These are phyloP conservation scores for Wolfiporia cocos DNA, from an alignment of 1,284 basidiomycete species.

Conservation along the genomic window DNA sequence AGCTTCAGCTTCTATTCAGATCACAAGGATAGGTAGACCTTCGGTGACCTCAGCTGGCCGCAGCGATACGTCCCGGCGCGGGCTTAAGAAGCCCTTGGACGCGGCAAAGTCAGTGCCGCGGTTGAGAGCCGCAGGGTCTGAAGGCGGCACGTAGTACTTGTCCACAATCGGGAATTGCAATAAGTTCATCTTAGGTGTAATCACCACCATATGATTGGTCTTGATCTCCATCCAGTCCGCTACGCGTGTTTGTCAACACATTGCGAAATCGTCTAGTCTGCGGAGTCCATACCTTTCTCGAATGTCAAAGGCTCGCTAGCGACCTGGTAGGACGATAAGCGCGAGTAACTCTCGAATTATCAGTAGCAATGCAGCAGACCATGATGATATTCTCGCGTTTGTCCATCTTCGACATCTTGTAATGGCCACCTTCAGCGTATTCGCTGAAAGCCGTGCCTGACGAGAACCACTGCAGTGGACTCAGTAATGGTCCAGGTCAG, in stretches of 20 bases:
- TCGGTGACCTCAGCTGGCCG: conserved; percentile 7
- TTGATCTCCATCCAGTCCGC: conserved; percentile 94
- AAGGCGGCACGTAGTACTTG: conserved; percentile 80
- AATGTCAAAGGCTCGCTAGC: conserved; percentile 92
- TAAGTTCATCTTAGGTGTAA: conserved; percentile 91
- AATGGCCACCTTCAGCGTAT: conserved; percentile 82
- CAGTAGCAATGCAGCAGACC: conserved; percentile 30
- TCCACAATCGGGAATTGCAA: conserved; percentile 93
- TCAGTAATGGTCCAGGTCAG: no score
- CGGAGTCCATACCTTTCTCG: conserved; percentile 65
- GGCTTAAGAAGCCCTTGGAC: conserved; percentile 66
- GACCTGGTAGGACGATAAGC: no score
- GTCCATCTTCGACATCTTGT: conserved; percentile 94
- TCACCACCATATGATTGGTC: conserved; percentile 89
- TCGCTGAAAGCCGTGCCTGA: conserved; percentile 94
- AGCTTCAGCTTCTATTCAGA: no score
- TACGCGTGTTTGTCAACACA: conserved; percentile 19
- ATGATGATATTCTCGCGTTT: conserved; percentile 95
- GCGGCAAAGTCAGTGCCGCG: conserved; percentile 70
- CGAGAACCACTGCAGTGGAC: conserved; percentile 89
- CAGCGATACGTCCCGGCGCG: conserved; percentile 22
- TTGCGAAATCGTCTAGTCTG: neutral
- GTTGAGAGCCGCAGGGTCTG: conserved; percentile 59
- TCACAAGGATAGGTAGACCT: conserved; percentile 9
- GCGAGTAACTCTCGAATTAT: no score